Conservation (phyloP, 1,139 yeast species). For the Petasospora rhodanensis region DNA sequence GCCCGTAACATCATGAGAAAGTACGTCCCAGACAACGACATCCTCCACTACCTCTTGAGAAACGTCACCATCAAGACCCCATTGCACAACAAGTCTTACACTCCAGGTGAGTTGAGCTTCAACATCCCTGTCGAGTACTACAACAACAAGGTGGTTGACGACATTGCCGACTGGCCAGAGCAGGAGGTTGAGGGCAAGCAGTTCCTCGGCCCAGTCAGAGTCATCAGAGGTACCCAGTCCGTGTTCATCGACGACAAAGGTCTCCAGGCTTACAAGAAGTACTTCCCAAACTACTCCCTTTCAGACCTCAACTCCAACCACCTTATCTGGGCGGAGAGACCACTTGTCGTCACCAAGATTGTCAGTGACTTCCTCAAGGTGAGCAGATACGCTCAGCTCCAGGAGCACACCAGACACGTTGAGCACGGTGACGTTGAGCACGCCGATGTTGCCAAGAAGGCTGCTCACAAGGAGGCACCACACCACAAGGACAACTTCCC, state of each 20-base stretch:
- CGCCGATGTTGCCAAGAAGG: too few relatives aligned
- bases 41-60: slow-evolving; percentile 25
- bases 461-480: too few relatives aligned
- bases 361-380: slow-evolving; percentile 25
- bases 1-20: slow-evolving; percentile 21
- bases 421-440: too few relatives aligned
- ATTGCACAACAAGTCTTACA: slow-evolving; percentile 17
- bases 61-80: slow-evolving; percentile 23
- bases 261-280: slow-evolving; percentile 30
- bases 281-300: slow-evolving; percentile 33
- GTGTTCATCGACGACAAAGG: slow-evolving; percentile 34
- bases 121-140: slow-evolving; percentile 30
- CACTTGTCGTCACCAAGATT: slow-evolving; percentile 32
- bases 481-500: slow-evolving; percentile 5
- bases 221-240: slow-evolving; percentile 38
- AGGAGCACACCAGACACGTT: slow-evolving; percentile 15
- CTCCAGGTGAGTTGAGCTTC: slow-evolving; percentile 26
- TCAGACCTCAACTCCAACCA: slow-evolving; percentile 40
- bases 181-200: slow-evolving; percentile 22
- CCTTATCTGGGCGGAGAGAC: slow-evolving; percentile 41
- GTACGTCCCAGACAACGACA: slow-evolving; percentile 28
- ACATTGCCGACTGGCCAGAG: slow-evolving; percentile 42
- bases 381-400: slow-evolving; percentile 19
- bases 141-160: slow-evolving; percentile 28
- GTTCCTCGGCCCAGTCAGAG: slow-evolving; percentile 36